Percentiles rank a stretch among this genome's conserved stretches.
Conservation (phyloP, 2,329 filamentous ascomycete genomes). For the Trichoderma pleuroti region DNA sequence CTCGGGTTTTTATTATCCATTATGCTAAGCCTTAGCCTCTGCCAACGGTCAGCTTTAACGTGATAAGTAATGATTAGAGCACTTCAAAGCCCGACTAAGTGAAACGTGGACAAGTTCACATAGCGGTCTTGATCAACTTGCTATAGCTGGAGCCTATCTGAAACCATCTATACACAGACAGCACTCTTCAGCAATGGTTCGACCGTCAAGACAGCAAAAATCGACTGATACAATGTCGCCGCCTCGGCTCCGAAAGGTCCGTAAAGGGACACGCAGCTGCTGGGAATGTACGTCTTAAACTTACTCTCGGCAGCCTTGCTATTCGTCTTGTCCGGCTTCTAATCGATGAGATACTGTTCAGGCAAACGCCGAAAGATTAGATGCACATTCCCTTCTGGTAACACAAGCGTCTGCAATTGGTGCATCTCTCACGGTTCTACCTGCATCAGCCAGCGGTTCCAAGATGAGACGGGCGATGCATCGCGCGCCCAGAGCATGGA, state of each 20-base stretch:
- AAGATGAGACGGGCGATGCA: neutral
- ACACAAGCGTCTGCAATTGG: neutral
- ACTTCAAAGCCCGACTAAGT: neutral
- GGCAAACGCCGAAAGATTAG: slow-evolving; percentile 17
- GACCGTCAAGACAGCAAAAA: neutral
- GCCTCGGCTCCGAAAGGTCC: neutral
- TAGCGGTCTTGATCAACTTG: neutral
- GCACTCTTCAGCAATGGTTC: neutral
- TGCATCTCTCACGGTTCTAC: slow-evolving; percentile 1
- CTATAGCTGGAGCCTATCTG: neutral
- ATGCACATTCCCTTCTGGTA: neutral
- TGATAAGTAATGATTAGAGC: neutral
- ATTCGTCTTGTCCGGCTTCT: neutral
- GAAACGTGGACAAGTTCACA: neutral
- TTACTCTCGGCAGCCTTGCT: neutral
- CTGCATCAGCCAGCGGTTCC: slow-evolving; percentile 12
- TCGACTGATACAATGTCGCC: neutral
- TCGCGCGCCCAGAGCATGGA: neutral
- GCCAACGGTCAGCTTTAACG: neutral
- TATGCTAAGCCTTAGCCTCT: neutral
- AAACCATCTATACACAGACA: neutral
- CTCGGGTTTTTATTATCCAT: too few species aligned
- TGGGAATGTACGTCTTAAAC: slow-evolving; percentile 14
- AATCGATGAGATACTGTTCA: neutral
- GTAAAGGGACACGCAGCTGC: slow-evolving; percentile 18